Percentiles rank a stretch among this genome's conserved stretches.
These are phyloP conservation scores for Parietaria judaica DNA, from an alignment of 306 rosid species.

Conservation along the genomic window DNA sequence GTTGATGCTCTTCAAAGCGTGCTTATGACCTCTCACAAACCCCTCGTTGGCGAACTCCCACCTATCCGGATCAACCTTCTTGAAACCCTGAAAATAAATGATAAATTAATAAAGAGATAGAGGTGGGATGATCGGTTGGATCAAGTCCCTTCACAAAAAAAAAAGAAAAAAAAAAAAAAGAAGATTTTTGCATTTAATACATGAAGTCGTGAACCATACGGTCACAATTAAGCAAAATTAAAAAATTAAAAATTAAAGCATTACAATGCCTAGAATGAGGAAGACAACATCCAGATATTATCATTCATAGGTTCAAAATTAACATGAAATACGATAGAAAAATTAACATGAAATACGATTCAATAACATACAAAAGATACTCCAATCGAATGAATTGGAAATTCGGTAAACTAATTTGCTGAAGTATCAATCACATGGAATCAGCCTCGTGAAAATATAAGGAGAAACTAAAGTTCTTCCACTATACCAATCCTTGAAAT, in stretches of 20 bases:
- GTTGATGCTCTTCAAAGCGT: slow-evolving; percentile 41
- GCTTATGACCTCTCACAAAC: slow-evolving; percentile 52
- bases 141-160: too few species aligned
- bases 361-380: too few species aligned
- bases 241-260: not conserved
- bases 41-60: slow-evolving; percentile 67
- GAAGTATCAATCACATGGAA: too few species aligned
- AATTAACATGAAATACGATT: not conserved
- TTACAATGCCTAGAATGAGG: not conserved
- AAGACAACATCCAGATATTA: not conserved
- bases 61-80: slow-evolving; percentile 54
- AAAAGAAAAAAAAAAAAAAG: too few species aligned
- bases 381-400: too few species aligned
- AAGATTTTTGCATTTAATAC: too few species aligned
- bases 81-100: slow-evolving; percentile 48
- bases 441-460: too few species aligned
- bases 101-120: too few species aligned
- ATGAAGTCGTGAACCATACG: not conserved
- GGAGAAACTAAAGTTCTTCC: too few species aligned
- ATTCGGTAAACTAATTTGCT: too few species aligned
- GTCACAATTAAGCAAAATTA: not conserved
- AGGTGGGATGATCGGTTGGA: too few species aligned
- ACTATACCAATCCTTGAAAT: too few species aligned
- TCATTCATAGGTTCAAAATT: not conserved
- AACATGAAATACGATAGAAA: not conserved